Evolutionary conservation across 1,284 basidiomycete species (phyloP).

Genomic region (Laetiporus sulphureus): DNA sequence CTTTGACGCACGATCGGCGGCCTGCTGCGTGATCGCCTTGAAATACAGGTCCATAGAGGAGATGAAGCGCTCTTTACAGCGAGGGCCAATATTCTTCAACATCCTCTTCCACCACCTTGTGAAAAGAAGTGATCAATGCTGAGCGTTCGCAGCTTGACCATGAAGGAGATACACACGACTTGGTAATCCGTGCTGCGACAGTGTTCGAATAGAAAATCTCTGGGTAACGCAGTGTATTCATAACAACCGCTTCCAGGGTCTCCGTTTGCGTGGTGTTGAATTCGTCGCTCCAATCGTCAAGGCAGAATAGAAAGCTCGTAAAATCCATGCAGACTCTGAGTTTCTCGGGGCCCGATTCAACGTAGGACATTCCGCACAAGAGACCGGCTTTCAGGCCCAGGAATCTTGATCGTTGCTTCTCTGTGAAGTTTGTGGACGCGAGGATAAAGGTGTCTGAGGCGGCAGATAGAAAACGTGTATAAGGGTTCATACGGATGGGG

Average conservation of each 20-base stretch:
- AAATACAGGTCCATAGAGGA: conserved; percentile 31
- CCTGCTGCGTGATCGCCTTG: conserved; percentile 35
- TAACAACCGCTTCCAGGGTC: conserved; percentile 24
- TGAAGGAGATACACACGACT: conserved; percentile 16
- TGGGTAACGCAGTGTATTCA: conserved; percentile 25
- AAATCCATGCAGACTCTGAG: conserved; percentile 26
- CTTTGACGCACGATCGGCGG: conserved; percentile 29
- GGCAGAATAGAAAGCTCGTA: conserved; percentile 30
- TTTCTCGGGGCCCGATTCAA: conserved; percentile 23
- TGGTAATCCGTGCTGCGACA: conserved; percentile 15
- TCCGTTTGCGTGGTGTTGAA: conserved; percentile 27
- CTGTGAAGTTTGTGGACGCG: conserved; percentile 18
- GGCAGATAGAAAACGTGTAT: conserved; percentile 14
- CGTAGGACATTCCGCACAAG: conserved; percentile 23
- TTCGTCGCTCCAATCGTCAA: conserved; percentile 26
- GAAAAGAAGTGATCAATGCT: conserved; percentile 1
- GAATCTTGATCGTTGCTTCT: conserved; percentile 18
- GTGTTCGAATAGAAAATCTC: conserved; percentile 15
- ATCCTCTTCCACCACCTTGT: conserved; percentile 33
- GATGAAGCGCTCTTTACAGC: conserved; percentile 32
- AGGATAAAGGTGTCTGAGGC: conserved; percentile 18
- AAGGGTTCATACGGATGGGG: conserved; percentile 14
- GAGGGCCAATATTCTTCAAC: conserved; percentile 26
- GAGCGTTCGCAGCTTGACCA: neutral
- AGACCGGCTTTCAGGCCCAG: conserved; percentile 18